Evolutionary conservation across 495 filamentous ascomycete genomes (phyloP).

Genomic region (Talaromyces wortmannii): DNA sequence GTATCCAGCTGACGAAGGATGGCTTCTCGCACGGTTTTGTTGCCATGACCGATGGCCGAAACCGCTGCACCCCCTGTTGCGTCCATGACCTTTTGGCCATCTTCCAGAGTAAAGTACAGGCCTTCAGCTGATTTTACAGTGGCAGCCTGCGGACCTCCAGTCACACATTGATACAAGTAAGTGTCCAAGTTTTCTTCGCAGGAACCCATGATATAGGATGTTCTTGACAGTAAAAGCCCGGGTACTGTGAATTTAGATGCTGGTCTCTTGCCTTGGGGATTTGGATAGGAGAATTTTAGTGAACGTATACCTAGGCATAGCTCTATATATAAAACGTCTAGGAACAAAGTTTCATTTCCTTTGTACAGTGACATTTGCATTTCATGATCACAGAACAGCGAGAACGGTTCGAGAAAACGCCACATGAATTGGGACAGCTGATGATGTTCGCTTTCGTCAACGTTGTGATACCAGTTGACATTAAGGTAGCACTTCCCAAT

Average conservation of each 20-base stretch:
- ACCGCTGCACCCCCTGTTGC: constrained; percentile 32
- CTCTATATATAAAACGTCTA: neutral
- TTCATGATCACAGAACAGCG: neutral
- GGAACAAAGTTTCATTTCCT: neutral
- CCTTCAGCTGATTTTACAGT: constrained; percentile 14
- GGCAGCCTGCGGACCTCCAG: neutral
- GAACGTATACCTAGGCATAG: neutral
- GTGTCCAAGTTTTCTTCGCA: neutral
- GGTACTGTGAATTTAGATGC: neutral
- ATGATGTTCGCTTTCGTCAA: neutral
- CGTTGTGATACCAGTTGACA: neutral
- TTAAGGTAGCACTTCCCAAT: neutral
- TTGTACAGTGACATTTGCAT: neutral
- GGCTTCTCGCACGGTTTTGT: constrained; percentile 22
- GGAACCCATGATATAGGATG: neutral
- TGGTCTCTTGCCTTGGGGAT: neutral
- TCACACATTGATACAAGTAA: neutral
- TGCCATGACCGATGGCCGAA: constrained; percentile 36
- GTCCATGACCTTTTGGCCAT: constrained; percentile 49
- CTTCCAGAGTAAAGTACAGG: constrained; percentile 23
- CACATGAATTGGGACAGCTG: neutral
- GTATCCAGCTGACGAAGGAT: constrained; percentile 25
- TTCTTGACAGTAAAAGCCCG: neutral
- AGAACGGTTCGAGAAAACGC: neutral
- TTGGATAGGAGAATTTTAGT: neutral